Conservation (phyloP, 768 basidiomycete genomes). For the Ramaria sp. region DNA sequence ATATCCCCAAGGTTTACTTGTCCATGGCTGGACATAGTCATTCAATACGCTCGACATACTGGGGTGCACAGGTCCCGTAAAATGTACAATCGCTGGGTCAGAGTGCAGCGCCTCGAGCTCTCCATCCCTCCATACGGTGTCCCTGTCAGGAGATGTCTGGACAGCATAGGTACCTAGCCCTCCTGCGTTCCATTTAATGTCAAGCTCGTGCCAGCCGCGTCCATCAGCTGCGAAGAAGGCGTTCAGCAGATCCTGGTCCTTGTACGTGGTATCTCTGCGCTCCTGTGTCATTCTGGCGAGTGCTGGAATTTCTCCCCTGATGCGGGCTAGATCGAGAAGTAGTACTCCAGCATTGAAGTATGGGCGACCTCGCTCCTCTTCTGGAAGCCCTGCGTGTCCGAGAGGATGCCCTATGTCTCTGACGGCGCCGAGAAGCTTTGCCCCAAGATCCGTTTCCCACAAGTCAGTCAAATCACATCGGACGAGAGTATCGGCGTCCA, state of each 20-base stretch:
- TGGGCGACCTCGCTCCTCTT: constrained; percentile 15
- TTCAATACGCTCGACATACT: constrained; percentile 33
- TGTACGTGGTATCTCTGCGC: constrained; percentile 22
- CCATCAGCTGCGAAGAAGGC: constrained; percentile 26
- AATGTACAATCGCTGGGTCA: constrained; percentile 40
- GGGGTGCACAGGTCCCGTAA: constrained; percentile 46
- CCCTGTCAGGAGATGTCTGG: constrained; percentile 24
- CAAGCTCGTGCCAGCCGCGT: constrained; percentile 28
- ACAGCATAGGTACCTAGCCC: constrained; percentile 44
- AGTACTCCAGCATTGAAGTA: constrained; percentile 52
- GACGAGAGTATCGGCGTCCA: constrained; percentile 43
- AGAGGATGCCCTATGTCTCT: constrained; percentile 39
- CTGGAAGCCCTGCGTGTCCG: constrained; percentile 26
- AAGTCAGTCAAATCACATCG: constrained; percentile 27
- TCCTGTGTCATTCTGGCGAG: constrained; percentile 19
- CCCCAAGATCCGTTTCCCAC: constrained; percentile 35
- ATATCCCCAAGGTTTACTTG: constrained; percentile 50
- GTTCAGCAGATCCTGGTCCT: constrained; percentile 45
- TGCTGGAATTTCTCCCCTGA: constrained; percentile 19
- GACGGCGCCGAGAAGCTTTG: constrained; percentile 32
- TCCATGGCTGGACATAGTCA: constrained; percentile 40
- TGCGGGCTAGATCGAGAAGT: constrained; percentile 34
- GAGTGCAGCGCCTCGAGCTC: constrained; percentile 23
- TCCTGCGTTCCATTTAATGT: constrained; percentile 43
- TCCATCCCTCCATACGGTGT: constrained; percentile 14